Conservation (phyloP, 1,284 basidiomycete genomes). For the Rhizoctonia solani region DNA sequence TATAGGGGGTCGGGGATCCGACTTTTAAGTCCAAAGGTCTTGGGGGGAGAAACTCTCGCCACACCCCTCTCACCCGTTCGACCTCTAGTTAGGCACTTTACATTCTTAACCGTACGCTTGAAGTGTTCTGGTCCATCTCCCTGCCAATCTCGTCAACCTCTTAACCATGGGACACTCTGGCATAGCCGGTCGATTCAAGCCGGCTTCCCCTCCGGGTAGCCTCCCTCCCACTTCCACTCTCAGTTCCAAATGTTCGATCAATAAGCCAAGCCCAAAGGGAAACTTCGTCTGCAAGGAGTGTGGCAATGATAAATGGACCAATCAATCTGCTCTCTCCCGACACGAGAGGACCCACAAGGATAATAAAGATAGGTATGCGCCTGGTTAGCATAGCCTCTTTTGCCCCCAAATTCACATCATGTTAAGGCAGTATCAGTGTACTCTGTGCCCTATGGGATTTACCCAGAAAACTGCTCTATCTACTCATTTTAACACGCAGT, state of each 20-base stretch:
- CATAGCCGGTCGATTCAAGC: no score
- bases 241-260: no score
- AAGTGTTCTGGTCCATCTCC: not conserved
- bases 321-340: not conserved
- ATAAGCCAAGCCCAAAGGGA: no score
- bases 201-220: no score
- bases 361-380: not conserved
- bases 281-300: no score
- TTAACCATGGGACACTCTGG: not conserved
- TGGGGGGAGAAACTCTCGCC: not conserved
- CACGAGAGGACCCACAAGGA: not conserved
- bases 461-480: conserved; percentile 15
- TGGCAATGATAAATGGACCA: not conserved
- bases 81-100: not conserved
- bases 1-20: not conserved
- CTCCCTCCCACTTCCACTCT: no score
- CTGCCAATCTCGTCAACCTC: not conserved
- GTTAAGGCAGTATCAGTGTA: not conserved
- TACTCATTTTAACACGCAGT: conserved; percentile 23
- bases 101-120: not conserved
- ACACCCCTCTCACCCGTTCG: not conserved
- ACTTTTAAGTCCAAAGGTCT: conserved; percentile 10
- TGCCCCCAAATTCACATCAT: not conserved
- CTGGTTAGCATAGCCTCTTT: not conserved
- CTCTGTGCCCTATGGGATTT: not conserved